Base-by-base conservation (phyloP, 2,329 filamentous ascomycete genomes). In the Zarea fungicola region DNA sequence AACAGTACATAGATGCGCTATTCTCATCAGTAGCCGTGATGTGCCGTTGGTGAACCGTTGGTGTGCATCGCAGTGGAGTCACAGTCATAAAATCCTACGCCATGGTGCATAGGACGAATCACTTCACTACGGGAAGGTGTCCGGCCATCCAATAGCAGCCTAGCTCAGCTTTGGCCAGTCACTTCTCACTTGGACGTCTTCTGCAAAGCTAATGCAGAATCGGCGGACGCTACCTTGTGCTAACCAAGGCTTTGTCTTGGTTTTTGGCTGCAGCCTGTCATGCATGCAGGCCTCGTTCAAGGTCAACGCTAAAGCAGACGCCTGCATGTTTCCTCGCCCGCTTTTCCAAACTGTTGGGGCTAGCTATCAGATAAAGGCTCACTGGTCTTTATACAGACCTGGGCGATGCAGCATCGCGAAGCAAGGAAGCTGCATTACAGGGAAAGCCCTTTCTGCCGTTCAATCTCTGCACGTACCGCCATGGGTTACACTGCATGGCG, bases 21-120 rank as follows among this genome's bases (percentile, higher is more conserved):
- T n/a, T n/a, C n/a, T n/a, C n/a, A n/a, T n/a, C n/a, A n/a, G n/a
- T n/a, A n/a, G n/a, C n/a, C n/a, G n/a, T 45, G 32, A 45, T 45
- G 34, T 45, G 32, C 42, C 42, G 31, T 37, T 29, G 42, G 43
- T 46, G 43, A n/a, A n/a, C n/a, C n/a, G n/a, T n/a, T n/a, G n/a
- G n/a, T n/a, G n/a, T n/a, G 25, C 34, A 46, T 46, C 25, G 34
- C 18, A 21, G 43, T 46, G 43, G 43, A 46, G 23, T 11, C 34
- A n/a, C n/a, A n/a, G n/a, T n/a, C n/a, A n/a, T n/a, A n/a, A n/a
- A 16, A 16, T 3, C 21, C 35, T 13, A 18, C 34, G 32, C 34
- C 42, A 37, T 39, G 42, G 28, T 31, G 34, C 25, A 39, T n/a
- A n/a, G n/a, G 43, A 29, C 29, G 21, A 6, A 18, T 42, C 16